phyloP scores from a whole-genome alignment of 441 rosid genomes.

The Hura crepitans region DNA sequence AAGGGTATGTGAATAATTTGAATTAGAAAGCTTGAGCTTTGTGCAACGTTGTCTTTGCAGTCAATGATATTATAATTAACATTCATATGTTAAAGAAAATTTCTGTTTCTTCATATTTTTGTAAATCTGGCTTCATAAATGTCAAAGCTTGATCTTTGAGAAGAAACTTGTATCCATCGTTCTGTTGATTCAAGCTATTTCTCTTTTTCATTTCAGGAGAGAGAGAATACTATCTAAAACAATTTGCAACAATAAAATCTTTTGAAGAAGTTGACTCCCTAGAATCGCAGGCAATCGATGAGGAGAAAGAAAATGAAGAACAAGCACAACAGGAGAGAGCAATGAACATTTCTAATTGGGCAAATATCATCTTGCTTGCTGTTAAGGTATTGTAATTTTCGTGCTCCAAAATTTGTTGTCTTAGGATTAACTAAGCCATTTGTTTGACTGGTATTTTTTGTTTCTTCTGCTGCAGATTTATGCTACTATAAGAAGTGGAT shows the following conservation, averaged over 20 bases:
- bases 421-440: too few relatives aligned
- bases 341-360: conserved; percentile 67
- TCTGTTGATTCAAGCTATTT: too few relatives aligned
- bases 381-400: conserved; percentile 45
- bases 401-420: background rate
- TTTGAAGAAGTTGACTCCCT: conserved; percentile 71
- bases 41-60: too few relatives aligned
- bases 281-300: conserved; percentile 23
- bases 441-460: background rate
- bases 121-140: background rate
- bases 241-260: conserved; percentile 60
- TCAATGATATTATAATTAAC: too few relatives aligned
- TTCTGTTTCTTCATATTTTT: background rate
- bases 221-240: conserved; percentile 71
- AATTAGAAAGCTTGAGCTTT: too few relatives aligned
- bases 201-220: conserved; percentile 39
- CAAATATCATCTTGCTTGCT: conserved; percentile 27
- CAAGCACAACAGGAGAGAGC: conserved; percentile 56
- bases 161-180: background rate
- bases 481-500: conserved; percentile 81
- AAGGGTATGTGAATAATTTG: too few relatives aligned
- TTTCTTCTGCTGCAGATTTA: conserved; percentile 44
- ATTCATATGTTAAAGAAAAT: too few relatives aligned
- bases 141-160: background rate
- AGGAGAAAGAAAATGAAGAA: conserved; percentile 38